Conservation (phyloP, 768 basidiomycete species). For the Trametes sanguinea region DNA sequence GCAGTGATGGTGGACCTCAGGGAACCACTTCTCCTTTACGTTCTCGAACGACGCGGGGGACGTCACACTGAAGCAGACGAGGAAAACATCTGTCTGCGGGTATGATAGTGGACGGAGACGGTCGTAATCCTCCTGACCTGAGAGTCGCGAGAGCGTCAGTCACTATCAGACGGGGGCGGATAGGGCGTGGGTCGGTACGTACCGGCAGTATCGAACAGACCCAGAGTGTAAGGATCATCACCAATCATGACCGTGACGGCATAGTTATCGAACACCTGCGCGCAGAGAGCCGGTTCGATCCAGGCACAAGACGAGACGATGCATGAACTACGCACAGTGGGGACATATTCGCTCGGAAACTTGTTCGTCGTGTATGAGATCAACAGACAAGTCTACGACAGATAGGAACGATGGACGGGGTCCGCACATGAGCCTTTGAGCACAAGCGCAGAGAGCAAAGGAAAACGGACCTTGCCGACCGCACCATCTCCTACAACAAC, state of each 20-base stretch:
- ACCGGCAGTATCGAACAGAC: conserved; percentile 99
- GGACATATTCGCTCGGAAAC: conserved; percentile 98
- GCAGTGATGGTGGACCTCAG: conserved; percentile 99
- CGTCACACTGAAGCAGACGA: conserved; percentile 99
- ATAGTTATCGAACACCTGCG: conserved; percentile 92
- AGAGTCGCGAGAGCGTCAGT: neutral
- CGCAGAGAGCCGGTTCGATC: neutral
- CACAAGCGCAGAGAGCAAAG: neutral
- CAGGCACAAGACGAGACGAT: conserved; percentile 14
- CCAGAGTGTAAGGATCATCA: conserved; percentile 98
- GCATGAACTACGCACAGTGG: conserved; percentile 68
- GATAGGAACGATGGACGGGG: conserved; percentile 8
- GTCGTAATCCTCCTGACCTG: conserved; percentile 99
- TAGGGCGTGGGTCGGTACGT: conserved; percentile 34
- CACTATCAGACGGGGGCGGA: conserved; percentile 11
- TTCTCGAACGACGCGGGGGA: conserved; percentile 99
- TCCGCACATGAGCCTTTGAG: neutral
- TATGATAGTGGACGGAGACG: conserved; percentile 98
- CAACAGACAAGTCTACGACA: conserved; percentile 82
- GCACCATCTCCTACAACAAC: conserved; percentile 98
- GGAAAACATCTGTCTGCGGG: conserved; percentile 99
- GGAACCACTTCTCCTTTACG: conserved; percentile 99
- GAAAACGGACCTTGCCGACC: conserved; percentile 84
- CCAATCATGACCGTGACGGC: conserved; percentile 99
- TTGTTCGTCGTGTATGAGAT: conserved; percentile 99